phyloP scores from a whole-genome alignment of 768 basidiomycete species.

The Mycena vitilis region DNA sequence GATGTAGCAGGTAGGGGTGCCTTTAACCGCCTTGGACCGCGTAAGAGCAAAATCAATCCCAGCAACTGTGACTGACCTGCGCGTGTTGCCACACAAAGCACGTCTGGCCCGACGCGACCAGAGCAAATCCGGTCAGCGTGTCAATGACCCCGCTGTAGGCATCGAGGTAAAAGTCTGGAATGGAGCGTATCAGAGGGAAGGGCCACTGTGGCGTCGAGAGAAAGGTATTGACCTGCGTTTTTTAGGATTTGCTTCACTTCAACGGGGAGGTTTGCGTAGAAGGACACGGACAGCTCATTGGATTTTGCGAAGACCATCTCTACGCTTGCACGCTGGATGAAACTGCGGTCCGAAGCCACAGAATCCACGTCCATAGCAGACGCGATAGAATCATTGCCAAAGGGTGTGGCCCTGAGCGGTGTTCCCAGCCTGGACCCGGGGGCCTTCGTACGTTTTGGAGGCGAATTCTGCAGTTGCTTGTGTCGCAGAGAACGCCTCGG shows the following conservation, averaged over 20 bases:
- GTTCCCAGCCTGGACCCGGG: conserved; percentile 57
- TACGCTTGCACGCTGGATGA: conserved; percentile 46
- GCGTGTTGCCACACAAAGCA: conserved; percentile 90
- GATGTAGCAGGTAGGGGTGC: conserved; percentile 85
- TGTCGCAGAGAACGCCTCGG: conserved; percentile 65
- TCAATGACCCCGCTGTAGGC: conserved; percentile 80
- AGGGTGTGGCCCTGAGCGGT: conserved; percentile 45
- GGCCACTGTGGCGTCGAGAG: conserved; percentile 3
- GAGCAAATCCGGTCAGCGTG: conserved; percentile 76
- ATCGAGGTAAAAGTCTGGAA: conserved; percentile 74
- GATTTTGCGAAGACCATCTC: conserved; percentile 77
- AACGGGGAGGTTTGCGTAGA: conserved; percentile 77
- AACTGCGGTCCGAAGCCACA: conserved; percentile 49
- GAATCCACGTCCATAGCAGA: conserved; percentile 79
- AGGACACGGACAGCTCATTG: conserved; percentile 72
- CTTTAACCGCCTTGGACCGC: conserved; percentile 64
- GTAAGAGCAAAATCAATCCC: conserved; percentile 11
- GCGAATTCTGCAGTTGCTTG: conserved; percentile 43
- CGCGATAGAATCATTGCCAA: conserved; percentile 56
- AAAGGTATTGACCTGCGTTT: conserved; percentile 66
- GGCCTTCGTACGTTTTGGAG: conserved; percentile 45
- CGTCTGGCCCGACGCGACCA: conserved; percentile 76
- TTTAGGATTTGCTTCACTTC: conserved; percentile 81
- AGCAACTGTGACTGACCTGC: conserved; percentile 55
- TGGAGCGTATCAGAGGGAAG: conserved; percentile 10